phyloP scores from a whole-genome alignment of 805 yeast species.

The Metschnikowia rubicola region DNA sequence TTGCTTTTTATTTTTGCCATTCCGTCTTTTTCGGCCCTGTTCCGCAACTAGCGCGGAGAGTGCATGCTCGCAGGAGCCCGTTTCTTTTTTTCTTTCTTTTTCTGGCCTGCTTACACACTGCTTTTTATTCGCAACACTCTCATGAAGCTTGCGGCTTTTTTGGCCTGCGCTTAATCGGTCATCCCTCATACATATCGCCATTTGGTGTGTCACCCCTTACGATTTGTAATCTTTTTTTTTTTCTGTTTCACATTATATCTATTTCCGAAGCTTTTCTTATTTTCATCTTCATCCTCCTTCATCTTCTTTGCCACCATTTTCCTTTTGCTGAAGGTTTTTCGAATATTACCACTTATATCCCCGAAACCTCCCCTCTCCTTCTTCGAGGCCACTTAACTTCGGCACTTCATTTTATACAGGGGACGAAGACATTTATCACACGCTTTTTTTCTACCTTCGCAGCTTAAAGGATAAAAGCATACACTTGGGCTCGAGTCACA shows the following conservation, averaged over 20 bases:
- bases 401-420: not conserved
- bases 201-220: constrained; percentile 1
- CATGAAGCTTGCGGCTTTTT: constrained; percentile 3
- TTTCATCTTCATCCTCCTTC: not conserved
- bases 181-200: constrained; percentile 1
- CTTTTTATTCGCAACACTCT: constrained; percentile 3
- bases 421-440: not conserved
- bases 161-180: constrained; percentile 6
- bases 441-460: not conserved
- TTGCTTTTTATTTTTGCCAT: not conserved
- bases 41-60: not conserved
- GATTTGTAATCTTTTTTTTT: not conserved
- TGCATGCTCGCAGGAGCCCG: not conserved
- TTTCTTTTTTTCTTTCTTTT: constrained; percentile 1
- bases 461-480: no score
- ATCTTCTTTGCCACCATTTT: not conserved
- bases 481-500: no score
- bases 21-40: not conserved
- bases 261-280: not conserved
- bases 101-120: constrained; percentile 7
- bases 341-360: not conserved
- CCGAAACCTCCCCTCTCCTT: not conserved
- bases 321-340: not conserved
- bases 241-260: not conserved
- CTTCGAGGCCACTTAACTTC: not conserved